Conservation (phyloP, 345 rosid genomes). For the Rhodamnia rubescens region DNA sequence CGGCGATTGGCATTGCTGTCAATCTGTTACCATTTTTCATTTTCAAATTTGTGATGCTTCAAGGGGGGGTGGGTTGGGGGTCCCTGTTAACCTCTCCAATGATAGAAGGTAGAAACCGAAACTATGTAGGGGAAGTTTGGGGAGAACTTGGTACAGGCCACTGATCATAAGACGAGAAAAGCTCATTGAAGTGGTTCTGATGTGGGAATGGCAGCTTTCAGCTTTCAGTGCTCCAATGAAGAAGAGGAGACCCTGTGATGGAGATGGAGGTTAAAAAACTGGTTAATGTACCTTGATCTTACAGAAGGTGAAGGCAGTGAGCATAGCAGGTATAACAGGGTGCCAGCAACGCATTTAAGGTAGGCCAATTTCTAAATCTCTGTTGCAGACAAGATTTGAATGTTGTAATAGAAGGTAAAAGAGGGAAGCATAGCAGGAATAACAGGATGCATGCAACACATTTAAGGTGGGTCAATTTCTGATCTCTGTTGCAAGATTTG, state of each 20-base stretch:
- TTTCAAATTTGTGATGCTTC: not conserved
- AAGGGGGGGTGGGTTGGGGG: not conserved
- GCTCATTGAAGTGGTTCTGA: not conserved
- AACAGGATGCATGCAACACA: not conserved
- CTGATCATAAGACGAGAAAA: not conserved
- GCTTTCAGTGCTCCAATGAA: not conserved
- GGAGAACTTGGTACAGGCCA: not conserved
- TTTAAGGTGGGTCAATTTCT: not conserved
- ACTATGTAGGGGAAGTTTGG: not conserved
- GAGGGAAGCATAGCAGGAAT: too few relatives aligned
- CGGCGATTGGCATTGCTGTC: not conserved
- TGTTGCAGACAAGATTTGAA: too few relatives aligned
- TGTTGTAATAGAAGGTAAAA: too few relatives aligned
- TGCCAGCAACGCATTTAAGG: too few relatives aligned
- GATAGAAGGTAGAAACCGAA: not conserved
- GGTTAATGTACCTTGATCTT: not conserved
- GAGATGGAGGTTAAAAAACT: not conserved
- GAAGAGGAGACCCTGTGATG: not conserved
- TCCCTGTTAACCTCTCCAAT: not conserved
- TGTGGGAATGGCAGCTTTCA: not conserved
- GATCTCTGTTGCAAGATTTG: not conserved
- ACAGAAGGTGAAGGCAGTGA: not conserved
- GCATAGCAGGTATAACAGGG: not conserved
- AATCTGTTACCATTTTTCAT: not conserved
- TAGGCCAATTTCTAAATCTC: too few relatives aligned